Percentiles rank a stretch among this genome's conserved stretches.
These are phyloP conservation scores for Glomus cerebriforme DNA, from an alignment of 192 early-diverging fungal genomes.

Conservation along the genomic window DNA sequence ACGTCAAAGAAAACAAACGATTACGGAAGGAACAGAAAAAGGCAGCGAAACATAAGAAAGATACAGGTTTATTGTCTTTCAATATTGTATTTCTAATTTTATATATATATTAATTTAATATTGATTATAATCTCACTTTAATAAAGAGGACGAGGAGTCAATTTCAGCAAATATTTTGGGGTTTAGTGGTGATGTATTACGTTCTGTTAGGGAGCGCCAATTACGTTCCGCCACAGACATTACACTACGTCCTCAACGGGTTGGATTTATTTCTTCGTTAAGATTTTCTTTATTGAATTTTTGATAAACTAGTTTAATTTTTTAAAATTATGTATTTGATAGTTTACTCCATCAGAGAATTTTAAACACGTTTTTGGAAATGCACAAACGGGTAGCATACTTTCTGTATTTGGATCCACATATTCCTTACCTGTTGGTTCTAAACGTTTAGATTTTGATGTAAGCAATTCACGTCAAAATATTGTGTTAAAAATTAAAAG, in stretches of 20 bases:
- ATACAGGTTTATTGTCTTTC: no score
- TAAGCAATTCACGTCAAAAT: neutral
- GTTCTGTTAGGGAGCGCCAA: conserved; percentile 64
- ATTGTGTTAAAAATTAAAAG: neutral
- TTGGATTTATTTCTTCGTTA: neutral
- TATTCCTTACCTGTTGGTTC: conserved; percentile 82
- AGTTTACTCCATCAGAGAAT: conserved; percentile 54
- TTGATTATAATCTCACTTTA: neutral
- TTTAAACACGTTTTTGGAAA: conserved; percentile 83
- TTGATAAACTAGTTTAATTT: neutral
- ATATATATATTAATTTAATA: neutral
- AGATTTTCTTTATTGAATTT: neutral
- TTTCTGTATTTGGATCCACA: conserved; percentile 77
- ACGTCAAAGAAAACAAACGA: conserved; percentile 60
- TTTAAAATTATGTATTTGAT: conserved; percentile 1
- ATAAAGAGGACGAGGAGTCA: conserved; percentile 51
- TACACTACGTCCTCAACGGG: conserved; percentile 39
- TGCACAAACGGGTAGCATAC: conserved; percentile 59
- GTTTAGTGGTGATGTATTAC: conserved; percentile 63
- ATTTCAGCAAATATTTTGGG: conserved; percentile 65
- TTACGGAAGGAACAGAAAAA: conserved; percentile 71
- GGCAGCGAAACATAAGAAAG: conserved; percentile 24
- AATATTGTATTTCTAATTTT: neutral
- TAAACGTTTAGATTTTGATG: conserved; percentile 65
- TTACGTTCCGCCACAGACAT: conserved; percentile 46